phyloP scores from a whole-genome alignment of 208 protist species.

The Leishmania tarentolae region DNA sequence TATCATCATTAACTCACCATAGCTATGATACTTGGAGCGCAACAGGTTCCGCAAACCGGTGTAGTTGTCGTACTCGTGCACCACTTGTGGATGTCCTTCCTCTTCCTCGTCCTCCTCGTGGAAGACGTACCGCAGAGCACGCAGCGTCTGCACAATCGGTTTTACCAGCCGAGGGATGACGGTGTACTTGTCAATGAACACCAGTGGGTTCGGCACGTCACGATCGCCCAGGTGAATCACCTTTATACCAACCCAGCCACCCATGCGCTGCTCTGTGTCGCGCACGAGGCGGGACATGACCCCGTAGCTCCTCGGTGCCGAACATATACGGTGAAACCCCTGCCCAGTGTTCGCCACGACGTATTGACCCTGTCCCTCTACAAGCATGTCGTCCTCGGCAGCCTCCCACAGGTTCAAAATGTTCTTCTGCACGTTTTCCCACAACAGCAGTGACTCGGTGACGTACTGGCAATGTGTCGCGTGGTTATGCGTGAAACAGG shows the following conservation, averaged over 20 bases:
- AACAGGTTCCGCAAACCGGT: conserved; percentile 79
- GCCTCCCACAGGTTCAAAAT: conserved; percentile 96
- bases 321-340: conserved; percentile 95
- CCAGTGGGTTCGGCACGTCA: conserved; percentile 97
- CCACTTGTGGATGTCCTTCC: conserved; percentile 11
- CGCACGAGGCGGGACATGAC: conserved; percentile 85
- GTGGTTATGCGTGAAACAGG: conserved; percentile 95
- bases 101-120: conserved; percentile 37
- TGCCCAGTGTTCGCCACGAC: conserved; percentile 93
- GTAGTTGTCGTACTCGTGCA: conserved; percentile 50
- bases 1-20: conserved; percentile 56
- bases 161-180: conserved; percentile 94
- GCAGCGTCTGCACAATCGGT: conserved; percentile 90
- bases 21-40: conserved; percentile 74
- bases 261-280: conserved; percentile 76
- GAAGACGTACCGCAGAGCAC: conserved; percentile 69
- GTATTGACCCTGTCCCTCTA: conserved; percentile 60
- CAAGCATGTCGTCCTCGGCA: conserved; percentile 94
- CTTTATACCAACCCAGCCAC: conserved; percentile 95
- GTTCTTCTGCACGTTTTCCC: conserved; percentile 91
- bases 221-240: conserved; percentile 98
- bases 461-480: conserved; percentile 95
- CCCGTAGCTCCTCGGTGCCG: conserved; percentile 78
- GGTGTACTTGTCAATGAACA: conserved; percentile 99
- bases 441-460: conserved; percentile 95